Evolutionary conservation across 441 rosid genomes (phyloP).

Genomic region (Adansonia rubrostipa): DNA sequence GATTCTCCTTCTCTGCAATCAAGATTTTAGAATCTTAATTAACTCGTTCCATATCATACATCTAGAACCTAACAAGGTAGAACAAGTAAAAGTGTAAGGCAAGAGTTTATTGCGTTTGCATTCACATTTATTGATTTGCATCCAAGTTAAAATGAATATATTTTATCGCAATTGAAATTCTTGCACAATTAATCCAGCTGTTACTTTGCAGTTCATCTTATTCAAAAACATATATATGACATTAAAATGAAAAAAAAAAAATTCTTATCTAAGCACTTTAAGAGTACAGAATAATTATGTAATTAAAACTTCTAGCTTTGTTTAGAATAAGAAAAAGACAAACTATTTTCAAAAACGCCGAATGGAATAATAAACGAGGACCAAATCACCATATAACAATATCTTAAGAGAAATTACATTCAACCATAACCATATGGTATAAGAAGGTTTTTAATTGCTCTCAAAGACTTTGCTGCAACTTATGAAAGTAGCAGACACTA

Average conservation of each 20-base stretch:
- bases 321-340: neutral
- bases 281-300: neutral
- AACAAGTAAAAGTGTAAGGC: neutral
- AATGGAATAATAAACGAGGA: neutral
- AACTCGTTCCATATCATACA: neutral
- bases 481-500: neutral
- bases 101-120: neutral
- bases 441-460: neutral
- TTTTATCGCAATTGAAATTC: neutral
- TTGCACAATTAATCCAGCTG: neutral
- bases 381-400: neutral
- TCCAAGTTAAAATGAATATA: neutral
- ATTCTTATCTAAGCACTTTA: neutral
- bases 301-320: neutral
- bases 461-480: neutral
- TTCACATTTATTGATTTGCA: neutral
- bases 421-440: neutral
- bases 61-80: neutral
- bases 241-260: neutral
- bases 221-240: neutral
- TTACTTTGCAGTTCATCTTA: neutral
- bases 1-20: too few relatives aligned
- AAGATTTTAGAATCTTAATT: neutral
- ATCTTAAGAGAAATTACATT: neutral
- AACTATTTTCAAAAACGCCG: neutral